phyloP scores from a whole-genome alignment of 805 yeast genomes.

The Saccharomycopsis sp. region DNA sequence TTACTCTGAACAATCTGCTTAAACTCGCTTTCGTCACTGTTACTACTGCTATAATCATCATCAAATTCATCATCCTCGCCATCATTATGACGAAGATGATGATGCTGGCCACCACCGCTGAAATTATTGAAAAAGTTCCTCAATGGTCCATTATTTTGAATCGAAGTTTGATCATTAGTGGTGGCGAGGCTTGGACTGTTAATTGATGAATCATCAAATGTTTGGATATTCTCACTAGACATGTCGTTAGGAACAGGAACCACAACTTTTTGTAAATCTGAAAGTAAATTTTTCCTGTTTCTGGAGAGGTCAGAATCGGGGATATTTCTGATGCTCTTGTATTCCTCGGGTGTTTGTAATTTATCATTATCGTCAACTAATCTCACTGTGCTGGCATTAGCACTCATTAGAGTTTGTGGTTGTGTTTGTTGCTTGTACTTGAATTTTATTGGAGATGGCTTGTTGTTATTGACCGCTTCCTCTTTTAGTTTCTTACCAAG shows the following conservation, averaged over 20 bases:
- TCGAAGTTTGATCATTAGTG: conserved; percentile 1
- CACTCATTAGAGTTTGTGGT: not conserved
- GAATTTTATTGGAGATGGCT: conserved; percentile 16
- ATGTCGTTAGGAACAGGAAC: too few relatives aligned
- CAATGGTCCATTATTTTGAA: conserved; percentile 1
- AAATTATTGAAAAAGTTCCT: conserved; percentile 16
- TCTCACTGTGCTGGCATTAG: conserved; percentile 8
- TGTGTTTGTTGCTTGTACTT: conserved; percentile 9
- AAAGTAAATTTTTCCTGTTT: conserved; percentile 13
- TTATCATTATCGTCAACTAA: conserved; percentile 19
- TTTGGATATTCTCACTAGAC: too few relatives aligned
- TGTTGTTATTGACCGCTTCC: too few relatives aligned
- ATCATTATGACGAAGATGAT: not conserved
- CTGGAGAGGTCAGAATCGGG: too few relatives aligned
- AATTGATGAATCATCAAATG: not conserved
- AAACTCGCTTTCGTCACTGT: conserved; percentile 1
- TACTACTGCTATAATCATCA: conserved; percentile 11
- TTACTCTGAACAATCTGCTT: conserved; percentile 11
- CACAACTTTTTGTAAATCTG: conserved; percentile 8
- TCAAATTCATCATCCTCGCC: conserved; percentile 5
- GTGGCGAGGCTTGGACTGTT: not conserved
- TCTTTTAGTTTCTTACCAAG: conserved; percentile 14
- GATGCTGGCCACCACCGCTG: not conserved
- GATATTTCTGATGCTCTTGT: too few relatives aligned
- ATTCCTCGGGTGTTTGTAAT: conserved; percentile 20